Conservation (phyloP, 495 filamentous ascomycete species). For the Talaromyces ruber region DNA sequence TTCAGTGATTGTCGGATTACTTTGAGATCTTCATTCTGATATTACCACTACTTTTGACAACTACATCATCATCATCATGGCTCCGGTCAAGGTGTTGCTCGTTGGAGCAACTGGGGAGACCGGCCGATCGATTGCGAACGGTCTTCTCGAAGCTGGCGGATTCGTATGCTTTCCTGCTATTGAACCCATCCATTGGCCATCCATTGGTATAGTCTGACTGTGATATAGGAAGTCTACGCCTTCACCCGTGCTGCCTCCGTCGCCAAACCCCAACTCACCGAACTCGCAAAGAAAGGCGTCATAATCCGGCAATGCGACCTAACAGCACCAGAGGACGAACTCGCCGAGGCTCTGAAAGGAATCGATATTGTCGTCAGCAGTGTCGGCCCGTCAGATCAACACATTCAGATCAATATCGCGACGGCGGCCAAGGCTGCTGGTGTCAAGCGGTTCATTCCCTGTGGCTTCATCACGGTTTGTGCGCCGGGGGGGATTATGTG, state of each 20-base stretch:
- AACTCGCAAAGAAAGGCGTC: conserved; percentile 36
- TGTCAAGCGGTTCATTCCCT: conserved; percentile 51
- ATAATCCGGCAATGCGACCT: conserved; percentile 40
- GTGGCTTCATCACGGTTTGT: conserved; percentile 41
- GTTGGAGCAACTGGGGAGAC: conserved; percentile 42
- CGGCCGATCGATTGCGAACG: conserved; percentile 40
- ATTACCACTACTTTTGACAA: not conserved
- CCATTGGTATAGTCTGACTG: not conserved
- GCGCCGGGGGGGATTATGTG: conserved; percentile 40
- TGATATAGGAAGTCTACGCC: conserved; percentile 37
- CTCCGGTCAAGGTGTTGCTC: conserved; percentile 26
- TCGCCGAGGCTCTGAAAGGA: conserved; percentile 35
- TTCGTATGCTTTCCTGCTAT: conserved; percentile 21
- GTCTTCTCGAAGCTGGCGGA: conserved; percentile 28
- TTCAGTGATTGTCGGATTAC: not conserved
- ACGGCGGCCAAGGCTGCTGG: conserved; percentile 47
- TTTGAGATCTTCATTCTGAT: not conserved
- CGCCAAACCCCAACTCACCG: conserved; percentile 34
- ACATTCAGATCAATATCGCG: conserved; percentile 43
- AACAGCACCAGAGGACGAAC: conserved; percentile 32
- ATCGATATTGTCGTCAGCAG: conserved; percentile 47
- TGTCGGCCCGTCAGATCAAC: conserved; percentile 35
- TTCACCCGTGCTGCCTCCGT: conserved; percentile 40
- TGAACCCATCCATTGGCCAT: conserved; percentile 5
- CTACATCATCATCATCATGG: not conserved